Base-by-base conservation (phyloP, 225 moss, liverwort and hornwort species). In the Marchantia polymorpha region DNA sequence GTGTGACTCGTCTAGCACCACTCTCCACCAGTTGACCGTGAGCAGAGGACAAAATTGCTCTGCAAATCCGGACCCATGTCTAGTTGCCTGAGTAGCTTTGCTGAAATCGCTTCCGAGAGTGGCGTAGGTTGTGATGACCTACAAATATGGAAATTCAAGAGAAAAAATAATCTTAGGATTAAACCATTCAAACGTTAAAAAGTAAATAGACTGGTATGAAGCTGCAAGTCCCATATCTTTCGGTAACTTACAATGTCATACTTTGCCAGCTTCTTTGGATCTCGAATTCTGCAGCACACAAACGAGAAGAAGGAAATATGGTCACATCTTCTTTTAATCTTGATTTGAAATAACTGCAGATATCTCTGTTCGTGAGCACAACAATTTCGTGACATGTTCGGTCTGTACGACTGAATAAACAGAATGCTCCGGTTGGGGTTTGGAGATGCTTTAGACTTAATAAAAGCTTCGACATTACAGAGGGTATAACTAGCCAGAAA, bases 111-210 rank as follows among this genome's bases (percentile, higher is more conserved):
- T 97, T 84, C 97, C 97, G 74, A 97, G 82, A 49, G 97, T 97
- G 70, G 97, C 97, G 82, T 97, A 97, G 55, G 97, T 97, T 69
- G 97, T 97, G 75, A 97, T 97, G 30, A 97, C 97, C 97, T 94
- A 89, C 82, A 51, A 78, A 27, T 5, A 39, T 39, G 2, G 39
- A 39, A 2, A 39, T 39, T 39, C 39, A 5, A 39, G 39, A 39
- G 5, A 39, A 39, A 39, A 39, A 39, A 39, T 39, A 39, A 39
- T 39, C 39, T 39, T 5, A 39, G 39, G 39, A 39, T 5, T 39
- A 5, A 39, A 39, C 39, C 39, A 39, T 39, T 39, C 5, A 39
- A 39, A 39, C 39, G 39, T 39, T 39, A 39, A 2, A 39, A 39
- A 39, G 19, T 3, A 56, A 1, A 56, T 56, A 19, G 13, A 56